phyloP scores from a whole-genome alignment of 495 filamentous ascomycete species.

The Penicillium macrosclerotiorum region DNA sequence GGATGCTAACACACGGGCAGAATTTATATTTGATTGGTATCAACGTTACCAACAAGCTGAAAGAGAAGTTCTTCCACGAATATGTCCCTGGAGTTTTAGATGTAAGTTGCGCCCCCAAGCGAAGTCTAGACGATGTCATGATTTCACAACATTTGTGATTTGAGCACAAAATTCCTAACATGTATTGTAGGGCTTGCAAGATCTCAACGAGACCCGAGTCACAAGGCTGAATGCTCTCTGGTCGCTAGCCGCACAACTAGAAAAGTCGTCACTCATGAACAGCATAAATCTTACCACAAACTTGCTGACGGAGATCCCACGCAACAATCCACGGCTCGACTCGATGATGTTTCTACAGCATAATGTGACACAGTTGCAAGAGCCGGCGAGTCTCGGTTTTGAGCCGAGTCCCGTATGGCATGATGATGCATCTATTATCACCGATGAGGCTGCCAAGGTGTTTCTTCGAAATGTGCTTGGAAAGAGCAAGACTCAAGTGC shows the following conservation, averaged over 20 bases:
- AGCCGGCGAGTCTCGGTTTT: conserved; percentile 79
- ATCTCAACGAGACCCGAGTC: conserved; percentile 85
- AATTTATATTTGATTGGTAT: conserved; percentile 95
- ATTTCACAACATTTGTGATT: too few species aligned
- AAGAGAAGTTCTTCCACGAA: conserved; percentile 94
- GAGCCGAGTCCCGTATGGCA: conserved; percentile 98
- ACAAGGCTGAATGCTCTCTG: conserved; percentile 81
- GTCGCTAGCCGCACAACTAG: conserved; percentile 75
- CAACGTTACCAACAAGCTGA: conserved; percentile 93
- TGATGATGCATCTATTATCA: conserved; percentile 80
- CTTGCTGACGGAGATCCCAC: conserved; percentile 75
- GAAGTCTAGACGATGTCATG: too few species aligned
- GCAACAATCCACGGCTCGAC: conserved; percentile 85
- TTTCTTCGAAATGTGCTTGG: conserved; percentile 88
- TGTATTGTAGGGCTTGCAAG: conserved; percentile 66
- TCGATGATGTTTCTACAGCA: conserved; percentile 97
- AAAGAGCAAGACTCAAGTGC: conserved; percentile 81
- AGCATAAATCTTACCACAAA: conserved; percentile 68
- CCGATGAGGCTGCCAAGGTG: conserved; percentile 80
- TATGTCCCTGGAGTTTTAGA: conserved; percentile 93
- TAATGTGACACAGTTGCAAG: conserved; percentile 76
- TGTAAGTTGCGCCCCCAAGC: too few species aligned
- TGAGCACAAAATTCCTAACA: too few species aligned
- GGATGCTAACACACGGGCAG: conserved; percentile 30
- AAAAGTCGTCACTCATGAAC: conserved; percentile 66